Evolutionary conservation across 441 rosid genomes (phyloP), one percentile per base, ranked within the genome.

Genomic region (Euphorbia corollata): DNA sequence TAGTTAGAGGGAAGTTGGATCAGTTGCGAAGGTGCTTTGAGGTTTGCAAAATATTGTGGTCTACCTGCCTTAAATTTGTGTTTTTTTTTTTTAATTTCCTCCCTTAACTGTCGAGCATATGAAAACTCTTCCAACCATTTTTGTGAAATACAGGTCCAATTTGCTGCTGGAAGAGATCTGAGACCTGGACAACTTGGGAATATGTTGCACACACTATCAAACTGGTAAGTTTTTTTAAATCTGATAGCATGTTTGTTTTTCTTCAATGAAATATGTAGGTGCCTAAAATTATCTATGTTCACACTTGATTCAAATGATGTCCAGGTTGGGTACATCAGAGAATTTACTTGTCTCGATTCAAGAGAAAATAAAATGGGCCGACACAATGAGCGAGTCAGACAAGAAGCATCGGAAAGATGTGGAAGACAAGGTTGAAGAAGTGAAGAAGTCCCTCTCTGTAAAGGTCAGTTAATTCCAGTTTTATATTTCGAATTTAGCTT

Each of bases 311-410:
- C 58, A 64, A 65, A 65, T 68, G 62, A 59, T 76, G 75, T 67
- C 47, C 61, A 95, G 98, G 99, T 76, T 92, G 87, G 74, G 71
- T 61, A 85, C 98, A 10, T 95, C 99, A 58, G 98, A 92, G 70
- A 82, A 81, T 77, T 83, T 92, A 64, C 97, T 95, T 15, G 75
- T 81, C 45, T 77, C 98, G 11, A 88, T 92, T 81, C 97, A 92
- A 85, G 96, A 95, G 78, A 92, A 87, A 86, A 87, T 95, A 70
- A 95, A 90, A 75, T 95, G 99, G 99, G 99, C 97, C 32, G 99
- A 95, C 80, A 77, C 73, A 23, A 92, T 87, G 96, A 86, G 92
- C 73, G 99, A 92, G 63, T 63, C 76, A 75, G 94, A 90, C 83
- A 90, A 87, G 81, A 88, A 83, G 78, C 91, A 90, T 38, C 78